Evolutionary conservation across 495 filamentous ascomycete genomes (phyloP).

Genomic region (Penicillium parvum): DNA sequence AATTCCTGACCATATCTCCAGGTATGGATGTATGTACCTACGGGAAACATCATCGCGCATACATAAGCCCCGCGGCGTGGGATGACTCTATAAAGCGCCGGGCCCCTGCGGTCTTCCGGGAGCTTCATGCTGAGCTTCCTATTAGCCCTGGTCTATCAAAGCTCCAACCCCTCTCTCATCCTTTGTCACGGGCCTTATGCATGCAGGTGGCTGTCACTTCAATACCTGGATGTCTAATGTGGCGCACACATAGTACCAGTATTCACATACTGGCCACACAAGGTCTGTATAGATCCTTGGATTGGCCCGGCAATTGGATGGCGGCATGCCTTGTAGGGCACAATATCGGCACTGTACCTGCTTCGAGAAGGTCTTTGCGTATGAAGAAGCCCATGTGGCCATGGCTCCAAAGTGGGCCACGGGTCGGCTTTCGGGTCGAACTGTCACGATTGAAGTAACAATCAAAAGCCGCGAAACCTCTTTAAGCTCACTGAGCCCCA

Average conservation of each 20-base stretch:
- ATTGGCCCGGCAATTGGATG: no score
- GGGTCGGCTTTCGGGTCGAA: slow-evolving; percentile 4
- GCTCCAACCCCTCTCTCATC: not conserved
- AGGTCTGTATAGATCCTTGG: no score
- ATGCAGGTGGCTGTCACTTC: no score
- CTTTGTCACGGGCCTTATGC: no score
- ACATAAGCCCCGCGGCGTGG: slow-evolving; percentile 4
- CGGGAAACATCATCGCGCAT: slow-evolving; percentile 11
- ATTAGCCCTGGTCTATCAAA: slow-evolving; percentile 4
- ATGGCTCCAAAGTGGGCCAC: slow-evolving; percentile 12
- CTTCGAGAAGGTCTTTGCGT: slow-evolving; percentile 7
- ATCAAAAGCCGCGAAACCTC: no score
- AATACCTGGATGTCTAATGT: no score
- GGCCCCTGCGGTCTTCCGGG: not conserved
- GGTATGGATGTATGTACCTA: no score
- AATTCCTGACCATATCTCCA: no score
- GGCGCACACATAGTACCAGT: no score
- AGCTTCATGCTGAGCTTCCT: slow-evolving; percentile 1
- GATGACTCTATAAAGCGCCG: slow-evolving; percentile 8
- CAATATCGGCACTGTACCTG: slow-evolving; percentile 2
- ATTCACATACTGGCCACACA: no score
- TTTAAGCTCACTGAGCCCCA: no score
- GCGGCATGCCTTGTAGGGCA: slow-evolving; percentile 1
- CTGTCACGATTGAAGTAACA: slow-evolving; percentile 2
- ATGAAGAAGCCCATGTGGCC: slow-evolving; percentile 2